Percentiles rank a stretch among this genome's conserved stretches.
Evolutionary conservation across 75 land plant genomes (phyloP).

Genomic region (Azolla pinnata): DNA sequence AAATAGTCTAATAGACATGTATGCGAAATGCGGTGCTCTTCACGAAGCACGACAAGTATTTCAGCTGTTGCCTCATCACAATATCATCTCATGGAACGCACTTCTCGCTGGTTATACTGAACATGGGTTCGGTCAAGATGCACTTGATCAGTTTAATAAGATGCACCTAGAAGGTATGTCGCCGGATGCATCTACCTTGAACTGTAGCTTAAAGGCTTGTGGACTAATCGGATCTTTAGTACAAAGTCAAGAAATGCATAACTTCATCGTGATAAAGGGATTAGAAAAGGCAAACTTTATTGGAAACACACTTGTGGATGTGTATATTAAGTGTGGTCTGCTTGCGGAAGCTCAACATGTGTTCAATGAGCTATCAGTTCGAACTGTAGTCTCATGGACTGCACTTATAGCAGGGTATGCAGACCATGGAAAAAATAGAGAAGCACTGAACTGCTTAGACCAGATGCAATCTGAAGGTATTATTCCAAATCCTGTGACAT

Average conservation of each 20-base stretch:
- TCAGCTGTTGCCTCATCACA: constrained; percentile 1
- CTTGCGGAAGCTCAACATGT: constrained; percentile 12
- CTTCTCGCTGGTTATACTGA: constrained; percentile 6
- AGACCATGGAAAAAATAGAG: constrained; percentile 6
- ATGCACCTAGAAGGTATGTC: constrained; percentile 25
- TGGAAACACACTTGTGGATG: constrained; percentile 6
- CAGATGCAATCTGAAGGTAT: constrained; percentile 11
- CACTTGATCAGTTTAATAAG: constrained; percentile 21
- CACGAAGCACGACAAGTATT: constrained; percentile 6
- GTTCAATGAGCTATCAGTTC: constrained; percentile 7
- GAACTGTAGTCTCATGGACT: constrained; percentile 17
- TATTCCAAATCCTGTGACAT: constrained; percentile 16
- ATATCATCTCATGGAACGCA: constrained; percentile 11
- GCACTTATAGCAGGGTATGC: constrained; percentile 28
- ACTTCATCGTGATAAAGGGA: background rate
- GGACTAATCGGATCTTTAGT: background rate
- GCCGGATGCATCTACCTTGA: constrained; percentile 30
- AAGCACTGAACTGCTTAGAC: constrained; percentile 17
- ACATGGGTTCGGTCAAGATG: constrained; percentile 24
- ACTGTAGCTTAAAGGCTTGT: constrained; percentile 10
- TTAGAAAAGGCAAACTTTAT: constrained; percentile 1
- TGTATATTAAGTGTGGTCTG: constrained; percentile 11
- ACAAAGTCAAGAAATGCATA: constrained; percentile 3
- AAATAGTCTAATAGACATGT: constrained; percentile 11
- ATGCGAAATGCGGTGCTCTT: constrained; percentile 8